Conservation (phyloP, 768 basidiomycete genomes). For the Dioszegia hungarica region DNA sequence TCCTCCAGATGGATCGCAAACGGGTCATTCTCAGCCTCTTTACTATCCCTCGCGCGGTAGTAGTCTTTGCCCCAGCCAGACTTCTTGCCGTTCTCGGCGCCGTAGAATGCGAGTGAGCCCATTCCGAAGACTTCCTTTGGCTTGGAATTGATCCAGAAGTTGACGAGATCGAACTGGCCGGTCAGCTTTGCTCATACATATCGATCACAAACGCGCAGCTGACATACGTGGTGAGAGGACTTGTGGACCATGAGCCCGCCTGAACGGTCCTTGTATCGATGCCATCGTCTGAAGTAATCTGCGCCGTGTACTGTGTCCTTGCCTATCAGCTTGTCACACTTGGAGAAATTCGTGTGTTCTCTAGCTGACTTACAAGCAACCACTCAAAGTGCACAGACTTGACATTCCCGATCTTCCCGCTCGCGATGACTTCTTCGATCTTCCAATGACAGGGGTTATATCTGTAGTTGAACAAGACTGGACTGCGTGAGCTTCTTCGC, state of each 20-base stretch:
- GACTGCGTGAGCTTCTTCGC: slow-evolving; percentile 47
- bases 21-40: slow-evolving; percentile 53
- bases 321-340: background rate
- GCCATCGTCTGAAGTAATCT: slow-evolving; percentile 58
- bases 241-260: slow-evolving; percentile 44
- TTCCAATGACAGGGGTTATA: slow-evolving; percentile 57
- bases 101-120: slow-evolving; percentile 55
- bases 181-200: slow-evolving; percentile 3
- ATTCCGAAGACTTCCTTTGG: slow-evolving; percentile 55
- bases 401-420: slow-evolving; percentile 55
- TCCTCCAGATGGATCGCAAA: slow-evolving; percentile 55
- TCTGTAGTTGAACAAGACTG: slow-evolving; percentile 36
- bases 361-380: slow-evolving; percentile 49
- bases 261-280: slow-evolving; percentile 49
- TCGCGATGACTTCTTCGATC: slow-evolving; percentile 53
- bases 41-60: slow-evolving; percentile 52
- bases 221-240: slow-evolving; percentile 37
- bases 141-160: slow-evolving; percentile 57
- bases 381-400: slow-evolving; percentile 58
- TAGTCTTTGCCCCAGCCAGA: slow-evolving; percentile 56
- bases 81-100: slow-evolving; percentile 52
- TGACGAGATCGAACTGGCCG: slow-evolving; percentile 56
- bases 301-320: slow-evolving; percentile 56
- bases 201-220: no score
- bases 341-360: background rate